A percentile compares a stretch with the other conserved stretches of the same genome.
phyloP scores from a whole-genome alignment of 495 filamentous ascomycete genomes.

The Aspergillus asperescens region DNA sequence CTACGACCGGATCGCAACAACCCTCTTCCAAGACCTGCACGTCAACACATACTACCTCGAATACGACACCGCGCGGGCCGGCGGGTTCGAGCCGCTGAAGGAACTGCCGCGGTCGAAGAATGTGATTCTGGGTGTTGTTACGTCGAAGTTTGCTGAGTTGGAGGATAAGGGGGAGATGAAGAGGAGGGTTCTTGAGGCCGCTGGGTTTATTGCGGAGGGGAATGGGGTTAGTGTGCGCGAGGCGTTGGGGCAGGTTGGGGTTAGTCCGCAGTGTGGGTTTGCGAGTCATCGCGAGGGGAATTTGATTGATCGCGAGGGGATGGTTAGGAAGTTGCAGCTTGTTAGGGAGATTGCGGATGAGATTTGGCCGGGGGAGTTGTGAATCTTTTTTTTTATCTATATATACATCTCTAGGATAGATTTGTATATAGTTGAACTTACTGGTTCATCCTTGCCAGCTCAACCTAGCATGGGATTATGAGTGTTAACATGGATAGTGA shows the following conservation, averaged over 20 bases:
- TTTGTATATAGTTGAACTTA: too few relatives aligned
- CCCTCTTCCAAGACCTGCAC: slow-evolving; percentile 70
- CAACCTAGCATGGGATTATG: too few relatives aligned
- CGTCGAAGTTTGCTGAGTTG: slow-evolving; percentile 65
- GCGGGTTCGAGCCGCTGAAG: slow-evolving; percentile 73
- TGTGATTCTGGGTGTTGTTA: slow-evolving; percentile 71
- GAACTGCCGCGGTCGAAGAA: slow-evolving; percentile 67
- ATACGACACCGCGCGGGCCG: slow-evolving; percentile 71
- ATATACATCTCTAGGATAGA: too few relatives aligned
- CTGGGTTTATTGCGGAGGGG: slow-evolving; percentile 66
- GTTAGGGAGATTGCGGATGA: slow-evolving; percentile 66
- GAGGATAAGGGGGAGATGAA: slow-evolving; percentile 74
- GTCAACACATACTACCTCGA: slow-evolving; percentile 80
- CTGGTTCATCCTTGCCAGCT: too few relatives aligned
- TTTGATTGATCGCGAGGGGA: slow-evolving; percentile 56
- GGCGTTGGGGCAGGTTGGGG: slow-evolving; percentile 61
- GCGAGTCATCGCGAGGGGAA: slow-evolving; percentile 67
- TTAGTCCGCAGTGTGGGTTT: slow-evolving; percentile 79
- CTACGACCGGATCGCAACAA: slow-evolving; percentile 74
- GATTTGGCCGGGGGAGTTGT: slow-evolving; percentile 63
- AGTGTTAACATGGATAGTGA: too few relatives aligned
- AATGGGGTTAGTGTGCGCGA: slow-evolving; percentile 56
- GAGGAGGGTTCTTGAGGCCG: slow-evolving; percentile 59
- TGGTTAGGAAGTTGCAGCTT: slow-evolving; percentile 64
- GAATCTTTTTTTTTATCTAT: slow-evolving; percentile 5